phyloP scores from a whole-genome alignment of 108 stramenopile genomes.

The Conticribra weissflogii region DNA sequence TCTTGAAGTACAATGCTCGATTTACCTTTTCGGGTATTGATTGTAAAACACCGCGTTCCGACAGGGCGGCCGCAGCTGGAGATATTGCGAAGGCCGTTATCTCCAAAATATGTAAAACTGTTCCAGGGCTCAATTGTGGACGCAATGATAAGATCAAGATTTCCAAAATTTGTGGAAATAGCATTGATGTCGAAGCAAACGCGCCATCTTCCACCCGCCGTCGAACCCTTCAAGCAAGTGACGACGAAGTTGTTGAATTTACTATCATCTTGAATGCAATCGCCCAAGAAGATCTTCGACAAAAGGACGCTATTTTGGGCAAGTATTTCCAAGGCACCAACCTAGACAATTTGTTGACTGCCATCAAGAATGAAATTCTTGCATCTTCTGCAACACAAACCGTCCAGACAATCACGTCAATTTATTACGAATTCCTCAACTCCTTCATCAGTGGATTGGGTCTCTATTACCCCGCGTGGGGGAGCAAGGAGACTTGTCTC shows the following conservation, averaged over 20 bases:
- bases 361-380: conserved; percentile 11
- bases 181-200: conserved; percentile 4
- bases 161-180: conserved; percentile 15
- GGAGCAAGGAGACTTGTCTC: conserved; percentile 5
- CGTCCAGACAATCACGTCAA: conserved; percentile 5
- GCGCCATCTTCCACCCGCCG: neutral
- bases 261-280: conserved; percentile 12
- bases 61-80: neutral
- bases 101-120: neutral
- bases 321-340: conserved; percentile 9
- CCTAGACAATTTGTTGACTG: neutral
- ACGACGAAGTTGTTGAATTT: conserved; percentile 9
- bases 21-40: conserved; percentile 15
- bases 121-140: conserved; percentile 6
- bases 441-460: conserved; percentile 18
- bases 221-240: neutral
- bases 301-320: conserved; percentile 11
- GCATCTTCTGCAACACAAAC: conserved; percentile 3
- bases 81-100: conserved; percentile 10
- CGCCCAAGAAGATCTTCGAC: conserved; percentile 4
- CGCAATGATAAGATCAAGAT: conserved; percentile 5
- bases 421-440: conserved; percentile 14
- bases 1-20: conserved; percentile 9
- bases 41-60: conserved; percentile 1
- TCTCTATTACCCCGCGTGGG: conserved; percentile 20